Percentiles rank a stretch among this genome's conserved stretches.
These are phyloP conservation scores for Globisporangium parvum DNA, from an alignment of 352 stramenopile genomes.

Conservation along the genomic window DNA sequence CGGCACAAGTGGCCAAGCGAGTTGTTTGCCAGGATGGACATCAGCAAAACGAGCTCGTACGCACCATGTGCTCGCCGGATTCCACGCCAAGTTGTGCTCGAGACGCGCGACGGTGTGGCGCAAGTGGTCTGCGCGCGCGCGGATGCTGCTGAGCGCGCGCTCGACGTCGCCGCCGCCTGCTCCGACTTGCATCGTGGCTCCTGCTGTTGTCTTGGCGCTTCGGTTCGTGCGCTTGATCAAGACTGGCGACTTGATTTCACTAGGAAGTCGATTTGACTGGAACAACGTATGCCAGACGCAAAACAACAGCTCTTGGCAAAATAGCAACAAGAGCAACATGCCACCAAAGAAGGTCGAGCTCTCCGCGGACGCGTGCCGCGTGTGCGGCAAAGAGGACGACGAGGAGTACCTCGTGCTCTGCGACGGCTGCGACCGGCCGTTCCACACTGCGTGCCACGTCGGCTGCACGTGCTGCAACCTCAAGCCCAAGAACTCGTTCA, in stretches of 20 bases:
- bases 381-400: slow-evolving; percentile 70
- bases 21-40: too few species aligned
- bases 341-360: slow-evolving; percentile 18
- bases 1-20: neutral
- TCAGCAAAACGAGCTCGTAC: neutral
- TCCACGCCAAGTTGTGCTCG: slow-evolving; percentile 77
- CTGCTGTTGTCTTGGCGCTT: neutral
- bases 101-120: slow-evolving; percentile 69
- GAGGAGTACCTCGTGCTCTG: slow-evolving; percentile 78
- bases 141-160: slow-evolving; percentile 73
- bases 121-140: slow-evolving; percentile 71
- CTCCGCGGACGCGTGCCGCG: slow-evolving; percentile 71
- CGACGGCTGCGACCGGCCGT: slow-evolving; percentile 70
- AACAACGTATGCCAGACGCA: too few species aligned
- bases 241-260: too few species aligned
- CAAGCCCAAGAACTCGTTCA: slow-evolving; percentile 76
- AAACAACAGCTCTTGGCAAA: too few species aligned
- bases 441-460: slow-evolving; percentile 66
- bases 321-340: neutral
- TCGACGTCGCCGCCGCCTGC: slow-evolving; percentile 57
- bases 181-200: slow-evolving; percentile 27
- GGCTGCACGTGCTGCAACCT: slow-evolving; percentile 74
- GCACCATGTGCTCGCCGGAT: slow-evolving; percentile 74
- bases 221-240: neutral
- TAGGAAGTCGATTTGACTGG: too few species aligned